Evolutionary conservation across 2,329 filamentous ascomycete genomes (phyloP), one percentile per base, ranked within the genome.

Genomic region (Calonectria naviculata): DNA sequence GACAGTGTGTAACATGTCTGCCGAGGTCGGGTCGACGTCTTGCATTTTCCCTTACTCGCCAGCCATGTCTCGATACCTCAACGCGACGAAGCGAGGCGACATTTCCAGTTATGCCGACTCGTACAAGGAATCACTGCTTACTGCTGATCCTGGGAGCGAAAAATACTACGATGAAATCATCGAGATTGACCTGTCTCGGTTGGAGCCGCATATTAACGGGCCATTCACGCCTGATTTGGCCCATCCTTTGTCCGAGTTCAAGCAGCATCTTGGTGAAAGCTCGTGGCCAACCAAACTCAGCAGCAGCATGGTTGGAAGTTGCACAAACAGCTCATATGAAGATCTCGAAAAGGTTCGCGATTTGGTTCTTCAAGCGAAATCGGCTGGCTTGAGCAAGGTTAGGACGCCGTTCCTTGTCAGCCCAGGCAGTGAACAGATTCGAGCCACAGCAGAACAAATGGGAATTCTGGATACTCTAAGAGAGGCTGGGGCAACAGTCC

Each of bases 1-100:
- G 0, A 83, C 82, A 3, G 77, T 83, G 8, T 81, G 80, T 68
- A 84, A 84, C 67, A 83, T 83, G 82, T 79, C 76, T 1, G 81
- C 82, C 2, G 81, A 84, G 60, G 79, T 82, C 42, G 82, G 82
- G 0, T 81, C 81, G 34, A 83, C 82, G 0, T 80, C 81, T 1
- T 84, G 80, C 61, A 75, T 83, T 19, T 84, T 84, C 54, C 82
- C 82, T 0, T 83, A 82, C 38, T 80, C 81, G 0, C 70, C 78
- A 3, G 71, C 78, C 0, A 83, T 83, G 79, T 68, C 72, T 3
- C 66, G 78, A 4, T 84, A 83, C 65, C 76, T 84, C 1, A 67
- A 67, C 1, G 79, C 78, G 1, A 84, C 81, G 0, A 77, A 78
- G 24, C 74, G 82, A 4, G 46, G 49, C 1, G 70, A 76, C 4